Base-by-base conservation (phyloP, 1,139 yeast genomes). In the Yamadazyma blattariae region DNA sequence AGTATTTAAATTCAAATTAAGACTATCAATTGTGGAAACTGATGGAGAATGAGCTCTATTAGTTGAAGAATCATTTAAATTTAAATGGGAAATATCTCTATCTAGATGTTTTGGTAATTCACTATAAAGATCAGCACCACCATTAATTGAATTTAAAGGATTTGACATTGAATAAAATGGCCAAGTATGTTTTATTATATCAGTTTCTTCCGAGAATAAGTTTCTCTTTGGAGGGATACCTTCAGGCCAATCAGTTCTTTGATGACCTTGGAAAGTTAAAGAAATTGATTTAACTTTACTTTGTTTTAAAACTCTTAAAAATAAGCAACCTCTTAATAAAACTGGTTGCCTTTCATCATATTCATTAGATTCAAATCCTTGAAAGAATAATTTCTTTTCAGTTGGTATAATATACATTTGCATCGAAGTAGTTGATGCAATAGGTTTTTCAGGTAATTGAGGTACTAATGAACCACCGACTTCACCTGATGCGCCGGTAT, bases 161-260 rank as follows among this genome's bases (percentile, higher is more conserved):
- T 55, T 59, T n/a, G 60, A 59, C 44, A 43, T 37, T 45, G 77
- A 75, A 64, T 80, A 92, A 56, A 92, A 89, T 1, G 96, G 95
- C 98, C 98, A 92, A 5, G 87, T 80, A 54, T 92, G 97, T 37
- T 77, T 74, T 24, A 87, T 72, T 11, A 90, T 57, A 39, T 78
- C 85, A 43, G 74, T 77, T 18, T 72, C 57, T 51, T 92, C 98
- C 20, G 59, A 56, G 42, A 77, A 80, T 17, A 78, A 82, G 18
- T 68, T 67, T 50, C 79, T 79, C 53, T 85, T 87, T 0, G 97
- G 97, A 0, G 98, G 98, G 19, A 90, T 89, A 1, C 97, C 98
- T 52, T 94, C 98, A 3, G 97, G 98, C 97, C 98, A 92, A 45
- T 92, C 97, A 0, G 98, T 92, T 44, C 86, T 68, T 29, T 87